Base-by-base conservation (phyloP, 495 filamentous ascomycete genomes). In the Cercophora samala region DNA sequence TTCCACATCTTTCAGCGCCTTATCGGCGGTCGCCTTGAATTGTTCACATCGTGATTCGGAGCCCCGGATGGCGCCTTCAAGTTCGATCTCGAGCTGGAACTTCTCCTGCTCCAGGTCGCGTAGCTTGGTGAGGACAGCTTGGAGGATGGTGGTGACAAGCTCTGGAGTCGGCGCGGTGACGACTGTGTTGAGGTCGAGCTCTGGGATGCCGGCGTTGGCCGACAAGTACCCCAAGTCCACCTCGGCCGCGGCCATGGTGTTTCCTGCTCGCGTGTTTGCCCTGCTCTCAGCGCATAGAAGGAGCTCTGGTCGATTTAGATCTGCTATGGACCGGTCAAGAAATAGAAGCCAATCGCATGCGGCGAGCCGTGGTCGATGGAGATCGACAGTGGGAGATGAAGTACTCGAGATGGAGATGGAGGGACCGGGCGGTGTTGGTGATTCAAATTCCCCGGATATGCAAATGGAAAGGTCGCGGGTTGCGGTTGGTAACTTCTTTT, bases 51-150 rank as follows among this genome's bases (percentile, higher is more conserved):
- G 90, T 18, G 89, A 87, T 73, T 98, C 94, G 53, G 88, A 88
- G 65, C 84, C 88, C 52, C 91, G 88, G 18, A 96, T 88, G 25
- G 89, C 87, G 78, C 90, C 93, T 76, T 98, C 95, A 11, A 98
- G 82, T 79, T 98, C 95, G n/a, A 98, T 92, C 65, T 93, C 91
- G 18, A 90, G 75, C 62, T 90, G 89, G 56, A 96, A 84, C 77
- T 96, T 97, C 56, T 95, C 90, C 6, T 93, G 88, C 66, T 97
- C 92, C 69, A 86, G 85, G 69, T 97, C 93, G 59, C 86, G 89
- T 29, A 91, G 90, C 78, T 92, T 96, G 29, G 81, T 80, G 23
- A 87, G 83, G 60, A 97, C 85, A 3, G 84, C 83, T 13, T 83
- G 77, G 17, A 97, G 80, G 29, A 97, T 81, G 42, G 83, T 78